These are phyloP conservation scores for Zygosaccharomyces pseudobailii DNA, from an alignment of 1,139 yeast species.

Conservation along the genomic window DNA sequence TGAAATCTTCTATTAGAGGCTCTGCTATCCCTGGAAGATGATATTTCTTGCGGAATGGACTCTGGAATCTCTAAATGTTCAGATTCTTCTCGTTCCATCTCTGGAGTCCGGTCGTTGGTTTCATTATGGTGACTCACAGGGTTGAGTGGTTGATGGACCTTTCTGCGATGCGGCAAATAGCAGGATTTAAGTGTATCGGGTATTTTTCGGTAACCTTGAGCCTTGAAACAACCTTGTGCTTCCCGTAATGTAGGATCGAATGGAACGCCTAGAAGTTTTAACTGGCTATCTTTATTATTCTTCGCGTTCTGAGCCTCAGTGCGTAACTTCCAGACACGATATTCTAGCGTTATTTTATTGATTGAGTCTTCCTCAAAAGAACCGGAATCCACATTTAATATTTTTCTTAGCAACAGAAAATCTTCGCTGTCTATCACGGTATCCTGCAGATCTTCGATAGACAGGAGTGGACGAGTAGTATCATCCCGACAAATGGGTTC, in stretches of 20 bases:
- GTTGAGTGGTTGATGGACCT: conserved; percentile 39
- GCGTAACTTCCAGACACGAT: conserved; percentile 24
- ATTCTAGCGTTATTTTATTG: conserved; percentile 15
- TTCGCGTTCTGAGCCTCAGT: conserved; percentile 19
- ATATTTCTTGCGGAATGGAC: conserved; percentile 32
- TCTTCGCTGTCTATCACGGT: conserved; percentile 74
- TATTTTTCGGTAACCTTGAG: conserved; percentile 71
- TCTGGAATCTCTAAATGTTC: conserved; percentile 22
- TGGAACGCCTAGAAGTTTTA: conserved; percentile 19
- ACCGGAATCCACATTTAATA: conserved; percentile 31
- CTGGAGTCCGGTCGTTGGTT: conserved; percentile 39
- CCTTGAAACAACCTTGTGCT: conserved; percentile 58
- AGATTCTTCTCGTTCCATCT: conserved; percentile 25
- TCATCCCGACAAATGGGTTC: conserved; percentile 27
- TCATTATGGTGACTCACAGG: conserved; percentile 49
- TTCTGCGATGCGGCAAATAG: conserved; percentile 76
- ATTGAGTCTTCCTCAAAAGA: background rate
- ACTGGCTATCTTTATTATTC: conserved; percentile 19
- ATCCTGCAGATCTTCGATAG: conserved; percentile 49
- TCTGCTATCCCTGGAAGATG: conserved; percentile 79
- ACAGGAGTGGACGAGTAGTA: conserved; percentile 27
- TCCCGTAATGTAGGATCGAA: conserved; percentile 42
- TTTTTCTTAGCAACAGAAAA: conserved; percentile 45
- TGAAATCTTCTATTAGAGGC: conserved; percentile 88
- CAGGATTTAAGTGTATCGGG: conserved; percentile 68